These are phyloP conservation scores for Neurospora sp. DNA, from an alignment of 495 filamentous ascomycete species.

Conservation along the genomic window DNA sequence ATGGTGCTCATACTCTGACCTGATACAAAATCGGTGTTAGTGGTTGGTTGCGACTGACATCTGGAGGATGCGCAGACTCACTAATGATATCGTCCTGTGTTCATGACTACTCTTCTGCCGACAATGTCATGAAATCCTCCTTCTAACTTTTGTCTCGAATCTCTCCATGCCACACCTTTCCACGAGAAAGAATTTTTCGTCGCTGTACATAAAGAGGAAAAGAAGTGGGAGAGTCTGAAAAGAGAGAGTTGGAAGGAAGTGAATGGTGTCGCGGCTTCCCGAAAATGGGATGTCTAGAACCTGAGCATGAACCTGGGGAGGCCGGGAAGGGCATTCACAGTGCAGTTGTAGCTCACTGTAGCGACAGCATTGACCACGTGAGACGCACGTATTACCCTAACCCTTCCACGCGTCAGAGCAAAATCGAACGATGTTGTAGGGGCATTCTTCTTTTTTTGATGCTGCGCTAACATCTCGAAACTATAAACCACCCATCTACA, in stretches of 20 bases:
- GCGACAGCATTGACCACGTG: slow-evolving; percentile 4
- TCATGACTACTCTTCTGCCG: neutral
- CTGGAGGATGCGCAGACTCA: neutral
- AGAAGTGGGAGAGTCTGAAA: neutral
- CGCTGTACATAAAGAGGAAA: neutral
- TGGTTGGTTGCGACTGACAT: neutral
- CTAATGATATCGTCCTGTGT: neutral
- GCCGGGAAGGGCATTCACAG: neutral
- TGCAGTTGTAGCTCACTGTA: neutral
- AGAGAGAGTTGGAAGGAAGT: neutral
- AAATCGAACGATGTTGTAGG: slow-evolving; percentile 37
- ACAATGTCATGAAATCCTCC: neutral
- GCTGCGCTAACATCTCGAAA: neutral
- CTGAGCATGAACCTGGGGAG: neutral
- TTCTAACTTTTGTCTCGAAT: neutral
- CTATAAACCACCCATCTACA: neutral
- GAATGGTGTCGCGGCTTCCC: neutral
- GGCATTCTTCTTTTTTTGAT: slow-evolving; percentile 42
- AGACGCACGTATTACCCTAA: slow-evolving; percentile 5
- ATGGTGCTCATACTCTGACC: neutral
- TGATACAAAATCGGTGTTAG: neutral
- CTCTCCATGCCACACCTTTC: neutral
- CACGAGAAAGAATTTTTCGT: neutral
- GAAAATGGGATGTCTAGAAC: neutral
- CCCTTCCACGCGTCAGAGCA: neutral